phyloP scores from a whole-genome alignment of 345 rosid species.

The Eucalyptus sp. region DNA sequence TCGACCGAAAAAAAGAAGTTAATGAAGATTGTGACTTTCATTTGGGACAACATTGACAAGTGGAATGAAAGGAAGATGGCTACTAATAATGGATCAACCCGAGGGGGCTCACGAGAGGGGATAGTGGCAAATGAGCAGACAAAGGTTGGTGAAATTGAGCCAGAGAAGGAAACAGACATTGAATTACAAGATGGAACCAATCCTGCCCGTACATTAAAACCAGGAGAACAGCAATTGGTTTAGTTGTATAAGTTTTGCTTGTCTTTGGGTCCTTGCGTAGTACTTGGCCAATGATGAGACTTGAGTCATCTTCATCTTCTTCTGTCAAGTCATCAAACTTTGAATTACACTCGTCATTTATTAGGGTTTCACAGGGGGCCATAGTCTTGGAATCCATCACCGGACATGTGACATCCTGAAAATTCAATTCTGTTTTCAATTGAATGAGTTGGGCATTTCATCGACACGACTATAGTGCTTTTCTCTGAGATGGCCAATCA shows the following conservation, averaged over 20 bases:
- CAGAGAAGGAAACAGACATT: neutral
- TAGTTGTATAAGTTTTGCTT: neutral
- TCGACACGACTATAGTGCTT: too few species aligned
- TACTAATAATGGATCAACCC: slow-evolving; percentile 8
- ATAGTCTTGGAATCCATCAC: neutral
- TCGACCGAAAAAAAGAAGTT: slow-evolving; percentile 48
- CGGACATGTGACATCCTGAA: neutral
- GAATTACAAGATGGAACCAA: neutral
- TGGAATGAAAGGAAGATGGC: slow-evolving; percentile 15
- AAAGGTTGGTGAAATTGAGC: neutral
- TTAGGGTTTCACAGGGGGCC: neutral
- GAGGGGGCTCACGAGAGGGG: neutral
- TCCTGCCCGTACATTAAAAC: neutral
- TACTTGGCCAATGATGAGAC: neutral
- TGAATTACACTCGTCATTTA: neutral
- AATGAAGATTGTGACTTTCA: slow-evolving; percentile 58
- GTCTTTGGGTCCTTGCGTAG: neutral
- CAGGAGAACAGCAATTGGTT: neutral
- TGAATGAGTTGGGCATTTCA: too few species aligned
- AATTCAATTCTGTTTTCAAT: too few species aligned
- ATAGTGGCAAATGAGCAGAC: neutral
- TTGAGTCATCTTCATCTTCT: neutral
- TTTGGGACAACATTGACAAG: slow-evolving; percentile 35
- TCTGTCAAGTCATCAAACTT: neutral
- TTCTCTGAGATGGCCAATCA: too few species aligned